Evolutionary conservation across 495 filamentous ascomycete species (phyloP).

Genomic region (Parathielavia appendiculata): DNA sequence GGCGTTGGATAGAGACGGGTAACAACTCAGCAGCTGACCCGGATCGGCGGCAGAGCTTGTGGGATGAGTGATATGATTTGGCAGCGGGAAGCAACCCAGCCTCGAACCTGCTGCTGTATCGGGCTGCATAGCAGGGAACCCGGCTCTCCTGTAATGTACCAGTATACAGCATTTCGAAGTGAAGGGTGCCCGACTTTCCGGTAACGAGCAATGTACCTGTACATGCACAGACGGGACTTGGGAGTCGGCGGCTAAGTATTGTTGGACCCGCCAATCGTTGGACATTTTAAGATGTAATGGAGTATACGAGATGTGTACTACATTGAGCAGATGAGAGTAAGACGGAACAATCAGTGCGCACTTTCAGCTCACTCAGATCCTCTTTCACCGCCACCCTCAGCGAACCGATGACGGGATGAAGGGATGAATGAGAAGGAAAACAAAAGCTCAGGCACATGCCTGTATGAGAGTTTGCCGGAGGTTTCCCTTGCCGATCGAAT

Average conservation of each 20-base stretch:
- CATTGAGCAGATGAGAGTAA: neutral
- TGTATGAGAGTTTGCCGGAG: too few species aligned
- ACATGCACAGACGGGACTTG: neutral
- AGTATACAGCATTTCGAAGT: neutral
- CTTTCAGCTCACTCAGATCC: neutral
- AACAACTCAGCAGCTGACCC: conserved; percentile 9
- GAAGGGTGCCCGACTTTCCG: neutral
- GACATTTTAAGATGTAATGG: neutral
- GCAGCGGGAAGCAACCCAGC: neutral
- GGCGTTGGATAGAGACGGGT: neutral
- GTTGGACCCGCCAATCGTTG: neutral
- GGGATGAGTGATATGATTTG: conserved; percentile 1
- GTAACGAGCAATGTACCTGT: too few species aligned
- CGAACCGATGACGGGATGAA: neutral
- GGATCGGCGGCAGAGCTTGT: neutral
- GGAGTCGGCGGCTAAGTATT: neutral
- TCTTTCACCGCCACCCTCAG: neutral
- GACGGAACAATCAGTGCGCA: conserved; percentile 2
- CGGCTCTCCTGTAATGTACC: neutral
- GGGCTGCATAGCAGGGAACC: neutral
- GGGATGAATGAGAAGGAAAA: too few species aligned
- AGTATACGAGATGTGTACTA: neutral
- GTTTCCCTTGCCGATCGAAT: too few species aligned
- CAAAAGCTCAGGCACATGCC: too few species aligned
- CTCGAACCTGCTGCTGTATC: neutral